A percentile compares a stretch with the other conserved stretches of the same genome.
Conservation (phyloP, 2,329 filamentous ascomycete species). For the Trichophyton rubrum region DNA sequence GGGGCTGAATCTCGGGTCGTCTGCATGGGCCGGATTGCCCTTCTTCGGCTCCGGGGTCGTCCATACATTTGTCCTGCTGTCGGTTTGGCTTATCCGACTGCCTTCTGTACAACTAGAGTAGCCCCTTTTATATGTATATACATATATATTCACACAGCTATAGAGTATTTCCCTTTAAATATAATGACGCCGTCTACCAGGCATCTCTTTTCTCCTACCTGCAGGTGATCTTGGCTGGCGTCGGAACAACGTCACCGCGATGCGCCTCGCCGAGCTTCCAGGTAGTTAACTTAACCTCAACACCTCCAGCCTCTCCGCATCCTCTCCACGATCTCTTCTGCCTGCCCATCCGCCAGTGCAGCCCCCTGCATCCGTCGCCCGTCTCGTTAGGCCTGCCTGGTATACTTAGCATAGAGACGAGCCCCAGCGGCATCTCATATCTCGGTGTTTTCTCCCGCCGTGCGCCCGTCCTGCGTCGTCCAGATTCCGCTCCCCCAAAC, state of each 20-base stretch:
- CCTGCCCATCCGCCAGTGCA: neutral
- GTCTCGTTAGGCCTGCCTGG: neutral
- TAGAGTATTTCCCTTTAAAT: neutral
- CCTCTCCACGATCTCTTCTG: neutral
- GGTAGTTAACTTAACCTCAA: neutral
- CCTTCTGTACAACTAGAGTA: conserved; percentile 1
- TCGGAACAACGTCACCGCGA: conserved; percentile 2
- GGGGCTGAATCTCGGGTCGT: conserved; percentile 34
- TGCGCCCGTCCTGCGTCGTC: neutral
- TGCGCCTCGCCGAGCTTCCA: neutral
- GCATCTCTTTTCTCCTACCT: no score
- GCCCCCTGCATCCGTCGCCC: neutral
- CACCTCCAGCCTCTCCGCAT: neutral
- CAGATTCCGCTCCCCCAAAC: neutral
- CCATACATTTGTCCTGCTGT: conserved; percentile 16
- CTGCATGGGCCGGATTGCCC: conserved; percentile 37
- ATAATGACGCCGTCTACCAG: neutral
- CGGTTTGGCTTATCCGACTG: conserved; percentile 10
- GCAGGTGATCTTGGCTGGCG: neutral
- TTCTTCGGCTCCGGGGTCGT: conserved; percentile 31
- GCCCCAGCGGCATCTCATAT: neutral
- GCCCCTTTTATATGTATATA: neutral
- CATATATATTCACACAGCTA: neutral
- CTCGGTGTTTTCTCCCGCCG: neutral
- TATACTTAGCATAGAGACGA: neutral